Evolutionary conservation across 441 rosid genomes (phyloP), one percentile per base, ranked within the genome.

Genomic region (Gossypium gossypioides): DNA sequence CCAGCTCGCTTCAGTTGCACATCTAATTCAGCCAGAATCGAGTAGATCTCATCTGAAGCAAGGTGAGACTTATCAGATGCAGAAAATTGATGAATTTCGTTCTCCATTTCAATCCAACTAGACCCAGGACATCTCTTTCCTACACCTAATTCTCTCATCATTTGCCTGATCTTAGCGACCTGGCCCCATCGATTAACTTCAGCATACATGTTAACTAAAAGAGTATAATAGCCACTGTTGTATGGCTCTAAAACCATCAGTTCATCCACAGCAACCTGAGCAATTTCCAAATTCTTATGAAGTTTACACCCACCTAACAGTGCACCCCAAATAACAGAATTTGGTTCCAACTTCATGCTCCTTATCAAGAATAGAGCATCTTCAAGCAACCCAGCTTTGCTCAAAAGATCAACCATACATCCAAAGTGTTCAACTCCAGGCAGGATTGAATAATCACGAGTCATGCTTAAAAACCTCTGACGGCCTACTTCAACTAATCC

Each of bases 401-500:
- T 81, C 22, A 86, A 65, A 37, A 86, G 74, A 78, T 78, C 83
- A 74, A 86, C 84, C 81, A 85, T 77, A 78, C 87, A 83, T 75
- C 92, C 90, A 5, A 81, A 84, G 61, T 84, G 87, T 69, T 86
- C 84, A 13, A 84, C 68, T 60, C 74, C 68, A 4, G 84, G 84
- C 72, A 54, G 44, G 29, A 86, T 78, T 40, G 52, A 77, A 72
- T 81, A 83, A 55, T 81, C 79, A 62, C 48, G 8, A 12, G 62
- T 74, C 87, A 86, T 86, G 76, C 86, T 79, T 57, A 27, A 72
- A 66, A 86, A 86, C 68, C 75, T 76, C 76, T 22, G 76, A 52
- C 72, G 78, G 37, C 90, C 88, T 72, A 82, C 90, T 51, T 86
- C 79, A 10, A 83, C 87, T n/a, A 88, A 80, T 59, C 92, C 92